A percentile compares a stretch with the other conserved stretches of the same genome.
Conservation (phyloP, 2,329 filamentous ascomycete genomes). For the Ophiostoma tasmaniense region DNA sequence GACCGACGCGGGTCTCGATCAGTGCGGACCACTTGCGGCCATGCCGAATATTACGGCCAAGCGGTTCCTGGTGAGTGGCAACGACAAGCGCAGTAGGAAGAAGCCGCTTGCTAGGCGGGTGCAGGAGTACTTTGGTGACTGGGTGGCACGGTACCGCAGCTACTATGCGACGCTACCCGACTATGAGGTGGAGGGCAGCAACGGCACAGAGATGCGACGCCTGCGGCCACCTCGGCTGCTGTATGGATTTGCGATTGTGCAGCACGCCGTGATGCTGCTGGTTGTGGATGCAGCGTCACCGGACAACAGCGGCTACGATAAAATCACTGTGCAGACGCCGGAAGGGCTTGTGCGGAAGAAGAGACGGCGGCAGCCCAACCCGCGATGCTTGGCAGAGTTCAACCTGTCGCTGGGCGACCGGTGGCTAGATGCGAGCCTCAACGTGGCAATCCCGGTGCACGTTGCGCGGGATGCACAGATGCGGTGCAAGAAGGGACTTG, state of each 20-base stretch:
- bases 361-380: slow-evolving; percentile 21
- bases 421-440: slow-evolving; percentile 31
- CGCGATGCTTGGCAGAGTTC: slow-evolving; percentile 27
- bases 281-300: slow-evolving; percentile 35
- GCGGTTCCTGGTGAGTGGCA: slow-evolving; percentile 14
- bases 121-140: slow-evolving; percentile 19
- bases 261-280: slow-evolving; percentile 38
- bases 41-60: slow-evolving; percentile 33
- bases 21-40: slow-evolving; percentile 16
- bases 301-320: background rate
- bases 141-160: slow-evolving; percentile 19
- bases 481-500: slow-evolving; percentile 16
- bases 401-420: slow-evolving; percentile 27
- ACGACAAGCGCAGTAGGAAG: slow-evolving; percentile 3
- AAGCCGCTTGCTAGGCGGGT: slow-evolving; percentile 17
- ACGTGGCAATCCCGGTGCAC: slow-evolving; percentile 30
- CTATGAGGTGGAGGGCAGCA: slow-evolving; percentile 2
- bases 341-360: background rate
- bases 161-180: slow-evolving; percentile 19
- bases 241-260: slow-evolving; percentile 38
- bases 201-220: background rate
- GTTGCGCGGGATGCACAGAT: slow-evolving; percentile 25
- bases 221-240: slow-evolving; percentile 26
- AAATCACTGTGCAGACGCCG: background rate
- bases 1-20: slow-evolving; percentile 26